Conservation (phyloP, 495 filamentous ascomycete species). For the Aspergillus saccharolyticus region DNA sequence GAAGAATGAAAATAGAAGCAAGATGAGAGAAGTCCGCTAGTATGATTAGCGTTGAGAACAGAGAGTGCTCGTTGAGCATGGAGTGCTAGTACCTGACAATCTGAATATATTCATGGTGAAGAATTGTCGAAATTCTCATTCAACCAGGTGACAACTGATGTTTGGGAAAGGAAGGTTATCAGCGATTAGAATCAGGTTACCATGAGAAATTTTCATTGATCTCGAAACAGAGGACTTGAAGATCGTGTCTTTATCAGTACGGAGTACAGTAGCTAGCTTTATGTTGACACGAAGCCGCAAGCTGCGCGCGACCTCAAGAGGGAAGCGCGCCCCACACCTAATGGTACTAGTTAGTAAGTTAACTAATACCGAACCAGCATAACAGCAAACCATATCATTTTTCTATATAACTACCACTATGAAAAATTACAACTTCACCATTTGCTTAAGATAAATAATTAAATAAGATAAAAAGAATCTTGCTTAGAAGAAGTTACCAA, state of each 20-base stretch:
- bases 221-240: neutral
- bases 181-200: neutral
- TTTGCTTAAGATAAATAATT: too few species aligned
- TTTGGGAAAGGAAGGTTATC: neutral
- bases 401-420: too few species aligned
- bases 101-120: slow-evolving; percentile 82
- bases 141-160: neutral
- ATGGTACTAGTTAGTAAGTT: too few species aligned
- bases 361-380: too few species aligned
- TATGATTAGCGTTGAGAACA: neutral
- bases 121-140: neutral
- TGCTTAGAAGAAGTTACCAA: too few species aligned
- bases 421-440: too few species aligned
- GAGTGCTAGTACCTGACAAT: slow-evolving; percentile 58
- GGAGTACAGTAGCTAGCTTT: neutral
- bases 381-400: too few species aligned
- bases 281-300: slow-evolving; percentile 32
- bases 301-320: slow-evolving; percentile 13
- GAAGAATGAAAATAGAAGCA: slow-evolving; percentile 85
- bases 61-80: neutral
- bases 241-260: neutral
- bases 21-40: slow-evolving; percentile 92
- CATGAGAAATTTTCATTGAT: neutral
- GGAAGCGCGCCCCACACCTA: slow-evolving; percentile 18
- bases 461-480: too few species aligned